These are phyloP conservation scores for Scutellaria galericulata DNA, from an alignment of 257 asterid genomes.

Conservation along the genomic window DNA sequence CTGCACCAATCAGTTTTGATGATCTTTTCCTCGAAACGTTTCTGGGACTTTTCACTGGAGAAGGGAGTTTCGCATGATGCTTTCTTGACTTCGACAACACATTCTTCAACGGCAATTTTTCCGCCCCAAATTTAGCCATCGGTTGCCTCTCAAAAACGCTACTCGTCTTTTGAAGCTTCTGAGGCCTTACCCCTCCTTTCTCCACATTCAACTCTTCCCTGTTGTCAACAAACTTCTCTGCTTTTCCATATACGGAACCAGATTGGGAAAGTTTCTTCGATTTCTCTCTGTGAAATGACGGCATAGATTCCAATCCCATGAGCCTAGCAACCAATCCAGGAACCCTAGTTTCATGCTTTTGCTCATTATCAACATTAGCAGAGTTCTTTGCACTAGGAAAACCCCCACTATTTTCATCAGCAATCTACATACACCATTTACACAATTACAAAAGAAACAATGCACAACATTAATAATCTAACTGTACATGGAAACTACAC, in stretches of 20 bases:
- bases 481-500: not conserved
- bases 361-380: conserved; percentile 41
- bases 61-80: conserved; percentile 61
- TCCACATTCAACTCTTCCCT: conserved; percentile 48
- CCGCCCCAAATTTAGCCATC: conserved; percentile 58
- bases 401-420: conserved; percentile 93
- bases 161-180: conserved; percentile 80
- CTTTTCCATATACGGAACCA: conserved; percentile 33
- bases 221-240: conserved; percentile 35
- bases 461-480: not conserved
- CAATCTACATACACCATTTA: conserved; percentile 60
- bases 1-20: conserved; percentile 81
- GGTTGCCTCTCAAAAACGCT: conserved; percentile 57
- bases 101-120: conserved; percentile 65
- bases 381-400: conserved; percentile 59
- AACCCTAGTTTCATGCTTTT: conserved; percentile 55
- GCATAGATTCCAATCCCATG: conserved; percentile 96
- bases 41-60: conserved; percentile 80
- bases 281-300: conserved; percentile 54
- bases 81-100: conserved; percentile 67
- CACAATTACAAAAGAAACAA: conserved; percentile 23
- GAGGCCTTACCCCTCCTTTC: conserved; percentile 67
- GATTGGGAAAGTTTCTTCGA: conserved; percentile 48
- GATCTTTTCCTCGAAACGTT: conserved; percentile 61
- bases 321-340: conserved; percentile 95